Evolutionary conservation across 176 grass and related monocot species (phyloP).

Genomic region (Triticum monococcum): DNA sequence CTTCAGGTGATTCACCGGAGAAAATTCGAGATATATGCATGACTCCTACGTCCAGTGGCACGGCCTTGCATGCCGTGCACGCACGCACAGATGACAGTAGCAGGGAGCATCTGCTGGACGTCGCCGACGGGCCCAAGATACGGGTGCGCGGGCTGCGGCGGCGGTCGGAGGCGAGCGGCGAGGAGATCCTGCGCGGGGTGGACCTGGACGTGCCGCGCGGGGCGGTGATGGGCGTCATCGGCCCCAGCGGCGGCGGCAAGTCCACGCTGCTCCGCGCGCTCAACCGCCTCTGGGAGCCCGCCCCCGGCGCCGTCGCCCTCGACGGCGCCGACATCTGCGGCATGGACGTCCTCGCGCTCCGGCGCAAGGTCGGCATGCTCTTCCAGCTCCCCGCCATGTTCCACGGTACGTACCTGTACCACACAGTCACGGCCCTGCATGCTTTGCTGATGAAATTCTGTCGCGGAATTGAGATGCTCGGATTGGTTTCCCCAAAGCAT

Average conservation of each 20-base stretch:
- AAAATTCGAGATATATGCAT: too few relatives aligned
- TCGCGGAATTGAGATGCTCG: neutral
- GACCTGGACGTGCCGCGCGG: slow-evolving; percentile 68
- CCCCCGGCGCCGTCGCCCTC: slow-evolving; percentile 57
- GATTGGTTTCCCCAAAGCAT: neutral
- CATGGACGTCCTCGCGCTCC: slow-evolving; percentile 74
- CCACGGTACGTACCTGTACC: slow-evolving; percentile 40
- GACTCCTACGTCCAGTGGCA: too few relatives aligned
- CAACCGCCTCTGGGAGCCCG: slow-evolving; percentile 93
- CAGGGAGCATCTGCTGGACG: slow-evolving; percentile 64
- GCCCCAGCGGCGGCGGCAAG: slow-evolving; percentile 96
- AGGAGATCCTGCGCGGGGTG: slow-evolving; percentile 59
- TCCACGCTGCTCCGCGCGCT: slow-evolving; percentile 87
- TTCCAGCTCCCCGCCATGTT: slow-evolving; percentile 97
- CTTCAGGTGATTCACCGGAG: slow-evolving; percentile 21
- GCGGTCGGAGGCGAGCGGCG: slow-evolving; percentile 46
- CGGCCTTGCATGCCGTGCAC: too few relatives aligned
- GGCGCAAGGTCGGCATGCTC: slow-evolving; percentile 93
- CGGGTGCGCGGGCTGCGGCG: slow-evolving; percentile 55
- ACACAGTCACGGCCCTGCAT: too few relatives aligned
- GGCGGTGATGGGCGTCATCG: slow-evolving; percentile 74
- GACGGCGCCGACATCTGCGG: slow-evolving; percentile 73
- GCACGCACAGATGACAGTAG: slow-evolving; percentile 33
- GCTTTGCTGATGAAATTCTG: neutral
- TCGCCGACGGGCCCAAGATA: slow-evolving; percentile 49